Evolutionary conservation across 2,329 filamentous ascomycete genomes (phyloP).

Genomic region (Hymenotorrendiella dingleyae): DNA sequence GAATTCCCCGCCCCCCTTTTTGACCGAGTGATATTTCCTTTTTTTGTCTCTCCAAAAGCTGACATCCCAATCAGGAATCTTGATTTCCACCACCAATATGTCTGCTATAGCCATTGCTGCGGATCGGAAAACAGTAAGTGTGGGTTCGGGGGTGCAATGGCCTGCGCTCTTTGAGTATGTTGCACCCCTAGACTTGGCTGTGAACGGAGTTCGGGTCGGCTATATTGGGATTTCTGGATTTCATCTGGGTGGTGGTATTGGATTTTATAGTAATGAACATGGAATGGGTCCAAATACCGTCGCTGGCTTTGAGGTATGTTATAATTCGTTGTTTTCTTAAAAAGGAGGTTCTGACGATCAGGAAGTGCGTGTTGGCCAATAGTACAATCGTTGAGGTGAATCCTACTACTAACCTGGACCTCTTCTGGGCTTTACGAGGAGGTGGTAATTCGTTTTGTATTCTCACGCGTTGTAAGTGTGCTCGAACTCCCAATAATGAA

Average conservation of each 20-base stretch:
- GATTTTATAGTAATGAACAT: constrained; percentile 15
- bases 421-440: constrained; percentile 37
- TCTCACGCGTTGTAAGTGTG: constrained; percentile 42
- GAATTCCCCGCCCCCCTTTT: no score
- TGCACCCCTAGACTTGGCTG: constrained; percentile 9
- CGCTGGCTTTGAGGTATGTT: constrained; percentile 11
- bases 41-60: no score
- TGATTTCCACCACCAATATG: constrained; percentile 12
- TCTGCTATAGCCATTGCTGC: constrained; percentile 7
- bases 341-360: background rate
- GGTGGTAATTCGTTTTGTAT: constrained; percentile 46
- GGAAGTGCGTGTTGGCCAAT: constrained; percentile 8
- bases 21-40: no score
- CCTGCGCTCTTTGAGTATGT: constrained; percentile 11
- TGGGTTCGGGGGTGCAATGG: constrained; percentile 14
- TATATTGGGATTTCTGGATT: constrained; percentile 15
- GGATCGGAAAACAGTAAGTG: constrained; percentile 6
- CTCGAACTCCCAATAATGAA: no score
- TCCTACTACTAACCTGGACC: constrained; percentile 33
- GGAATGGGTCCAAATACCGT: constrained; percentile 16
- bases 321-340: background rate
- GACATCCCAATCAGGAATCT: no score
- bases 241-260: constrained; percentile 17
- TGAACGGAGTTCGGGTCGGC: constrained; percentile 11
- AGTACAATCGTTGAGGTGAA: constrained; percentile 32